Evolutionary conservation across 2,329 filamentous ascomycete species (phyloP), one percentile per base, ranked within the genome.

Genomic region (Fusarium miscanthi): DNA sequence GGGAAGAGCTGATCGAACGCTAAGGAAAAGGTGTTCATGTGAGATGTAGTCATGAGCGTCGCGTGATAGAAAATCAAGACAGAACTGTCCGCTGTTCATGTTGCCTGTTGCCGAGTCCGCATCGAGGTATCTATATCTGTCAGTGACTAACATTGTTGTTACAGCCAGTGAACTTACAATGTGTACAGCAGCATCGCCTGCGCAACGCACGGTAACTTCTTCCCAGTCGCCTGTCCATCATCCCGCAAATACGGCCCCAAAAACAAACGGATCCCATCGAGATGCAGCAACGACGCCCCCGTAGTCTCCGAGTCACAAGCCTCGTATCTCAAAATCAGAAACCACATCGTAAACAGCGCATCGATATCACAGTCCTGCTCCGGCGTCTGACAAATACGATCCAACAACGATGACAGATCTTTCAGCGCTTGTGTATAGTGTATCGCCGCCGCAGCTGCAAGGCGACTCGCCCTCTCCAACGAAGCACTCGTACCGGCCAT

Each of bases 301-400:
- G 62, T 66, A 4, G 72, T 73, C 38, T 73, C 69, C 1, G 69
- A 71, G 9, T 76, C 72, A 25, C 58, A 65, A 19, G 69, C 63
- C 21, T 76, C 74, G 1, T 73, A 76, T 8, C 60, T 49, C 4
- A 76, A 12, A 11, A 76, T 75, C 0, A 76, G 63, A 9, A 76
- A 76, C 74, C 74, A 76, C 74, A 76, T 76, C 1, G 67, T 51
- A 30, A 76, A 76, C 4, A 76, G 11, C 3, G 74, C 74, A 21
- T 76, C 59, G 6, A 76, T 51, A 27, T 76, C 74, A 6, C 41
- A 35, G 1, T 52, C 45, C 31, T 56, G 41, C 11, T 63, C 64
- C 2, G 69, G 38, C 0, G 66, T 67, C 21, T 63, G 61, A 6
- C 72, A 76, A 6, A 76, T 60, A 3, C 48, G 63, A 25, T 69